Percentiles rank a stretch among this genome's conserved stretches.
Evolutionary conservation across 768 basidiomycete species (phyloP).

Genomic region (Dioszegia hungarica): DNA sequence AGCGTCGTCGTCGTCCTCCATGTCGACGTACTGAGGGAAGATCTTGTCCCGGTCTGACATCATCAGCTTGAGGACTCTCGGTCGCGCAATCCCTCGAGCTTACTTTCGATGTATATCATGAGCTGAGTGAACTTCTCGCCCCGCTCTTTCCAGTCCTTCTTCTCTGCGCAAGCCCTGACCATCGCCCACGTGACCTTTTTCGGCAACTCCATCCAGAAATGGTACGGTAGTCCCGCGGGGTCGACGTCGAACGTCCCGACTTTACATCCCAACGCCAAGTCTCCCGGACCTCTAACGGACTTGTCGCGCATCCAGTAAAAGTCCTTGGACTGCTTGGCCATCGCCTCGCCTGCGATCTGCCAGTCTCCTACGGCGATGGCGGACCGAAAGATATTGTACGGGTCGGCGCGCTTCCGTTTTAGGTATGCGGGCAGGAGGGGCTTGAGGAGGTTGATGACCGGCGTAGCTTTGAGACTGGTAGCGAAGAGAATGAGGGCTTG

Average conservation of each 20-base stretch:
- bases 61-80: neutral
- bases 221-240: slow-evolving; percentile 6
- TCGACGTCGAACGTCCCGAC: neutral
- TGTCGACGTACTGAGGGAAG: neutral
- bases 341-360: neutral
- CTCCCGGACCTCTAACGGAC: neutral
- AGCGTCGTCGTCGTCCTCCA: neutral
- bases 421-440: neutral
- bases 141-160: slow-evolving; percentile 3
- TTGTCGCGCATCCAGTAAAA: neutral
- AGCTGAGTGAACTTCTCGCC: slow-evolving; percentile 1
- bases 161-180: neutral
- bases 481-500: neutral
- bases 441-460: neutral
- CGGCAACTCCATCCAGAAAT: slow-evolving; percentile 12
- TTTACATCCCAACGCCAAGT: slow-evolving; percentile 6
- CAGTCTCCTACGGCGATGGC: neutral
- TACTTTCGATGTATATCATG: slow-evolving; percentile 6
- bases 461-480: neutral
- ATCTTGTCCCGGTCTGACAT: neutral
- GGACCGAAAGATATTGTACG: neutral
- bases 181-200: slow-evolving; percentile 9
- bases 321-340: neutral
- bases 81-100: neutral
- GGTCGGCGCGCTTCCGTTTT: neutral